Conservation (phyloP, 83 land plant genomes). For the Thuja plicata region DNA sequence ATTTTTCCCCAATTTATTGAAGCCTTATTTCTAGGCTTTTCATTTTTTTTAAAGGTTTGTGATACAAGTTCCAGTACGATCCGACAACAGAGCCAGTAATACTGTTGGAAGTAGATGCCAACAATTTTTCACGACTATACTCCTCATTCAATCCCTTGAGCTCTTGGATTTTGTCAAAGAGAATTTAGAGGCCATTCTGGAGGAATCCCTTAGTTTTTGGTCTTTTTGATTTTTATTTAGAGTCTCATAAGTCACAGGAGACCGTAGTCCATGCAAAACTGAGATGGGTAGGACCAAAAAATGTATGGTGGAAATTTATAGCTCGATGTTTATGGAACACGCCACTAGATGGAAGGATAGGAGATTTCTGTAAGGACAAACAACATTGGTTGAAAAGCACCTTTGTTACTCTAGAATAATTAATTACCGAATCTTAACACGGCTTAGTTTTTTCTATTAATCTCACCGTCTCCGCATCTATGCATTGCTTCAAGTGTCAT, state of each 20-base stretch:
- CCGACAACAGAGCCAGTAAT: too few species aligned
- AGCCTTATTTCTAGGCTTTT: not conserved
- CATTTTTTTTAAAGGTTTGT: not conserved
- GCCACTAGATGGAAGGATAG: not conserved
- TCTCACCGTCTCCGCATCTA: too few species aligned
- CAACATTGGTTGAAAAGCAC: not conserved
- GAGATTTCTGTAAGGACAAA: not conserved
- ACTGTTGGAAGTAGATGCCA: too few species aligned
- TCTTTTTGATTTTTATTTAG: not conserved
- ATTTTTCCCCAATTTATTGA: not conserved
- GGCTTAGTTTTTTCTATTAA: too few species aligned
- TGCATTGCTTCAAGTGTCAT: not conserved
- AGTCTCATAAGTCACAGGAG: not conserved
- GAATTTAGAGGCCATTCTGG: not conserved
- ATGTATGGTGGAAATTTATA: not conserved
- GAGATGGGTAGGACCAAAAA: not conserved
- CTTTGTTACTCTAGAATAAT: too few species aligned
- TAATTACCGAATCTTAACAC: too few species aligned
- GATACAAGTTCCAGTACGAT: too few species aligned
- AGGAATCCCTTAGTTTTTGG: not conserved
- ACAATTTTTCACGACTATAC: not conserved
- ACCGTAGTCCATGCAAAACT: not conserved
- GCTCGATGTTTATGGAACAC: too few species aligned
- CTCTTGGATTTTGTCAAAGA: not conserved
- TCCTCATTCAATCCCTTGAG: not conserved